phyloP scores from a whole-genome alignment of 306 rosid genomes.

The Arachis stenosperma region DNA sequence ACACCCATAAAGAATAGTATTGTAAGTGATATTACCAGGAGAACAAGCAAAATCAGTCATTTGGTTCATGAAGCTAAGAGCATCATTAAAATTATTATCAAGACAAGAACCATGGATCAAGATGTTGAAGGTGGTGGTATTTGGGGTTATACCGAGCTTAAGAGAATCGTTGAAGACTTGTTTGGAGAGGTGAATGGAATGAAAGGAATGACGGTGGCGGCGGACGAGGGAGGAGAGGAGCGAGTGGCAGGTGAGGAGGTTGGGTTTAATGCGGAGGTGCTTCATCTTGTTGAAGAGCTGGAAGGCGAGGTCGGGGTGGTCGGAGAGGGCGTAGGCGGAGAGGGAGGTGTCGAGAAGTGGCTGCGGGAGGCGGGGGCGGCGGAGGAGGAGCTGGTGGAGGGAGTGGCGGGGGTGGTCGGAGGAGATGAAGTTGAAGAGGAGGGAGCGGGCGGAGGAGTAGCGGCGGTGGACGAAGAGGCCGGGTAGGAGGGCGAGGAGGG shows the following conservation, averaged over 20 bases:
- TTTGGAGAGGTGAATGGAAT: slow-evolving; percentile 44
- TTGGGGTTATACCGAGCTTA: slow-evolving; percentile 51
- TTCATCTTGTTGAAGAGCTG: slow-evolving; percentile 74
- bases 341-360: slow-evolving; percentile 70
- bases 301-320: slow-evolving; percentile 59
- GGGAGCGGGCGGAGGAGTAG: slow-evolving; percentile 70
- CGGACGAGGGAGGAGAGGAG: slow-evolving; percentile 64
- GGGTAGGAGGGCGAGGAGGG: slow-evolving; percentile 70
- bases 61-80: slow-evolving; percentile 45
- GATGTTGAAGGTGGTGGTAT: slow-evolving; percentile 63
- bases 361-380: slow-evolving; percentile 41
- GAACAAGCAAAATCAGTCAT: slow-evolving; percentile 63
- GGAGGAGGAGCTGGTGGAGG: slow-evolving; percentile 62
- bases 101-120: slow-evolving; percentile 66
- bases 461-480: slow-evolving; percentile 58
- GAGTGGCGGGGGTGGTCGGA: slow-evolving; percentile 54
- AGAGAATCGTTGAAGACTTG: slow-evolving; percentile 52
- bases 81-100: slow-evolving; percentile 54
- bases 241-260: slow-evolving; percentile 72
- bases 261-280: slow-evolving; percentile 52
- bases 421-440: slow-evolving; percentile 65
- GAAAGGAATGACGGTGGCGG: slow-evolving; percentile 48
- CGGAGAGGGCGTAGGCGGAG: slow-evolving; percentile 63
- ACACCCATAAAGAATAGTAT: slow-evolving; percentile 58
- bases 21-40: slow-evolving; percentile 76